Evolutionary conservation across 208 protist species (phyloP).

Genomic region (Leishmania tarentolae): DNA sequence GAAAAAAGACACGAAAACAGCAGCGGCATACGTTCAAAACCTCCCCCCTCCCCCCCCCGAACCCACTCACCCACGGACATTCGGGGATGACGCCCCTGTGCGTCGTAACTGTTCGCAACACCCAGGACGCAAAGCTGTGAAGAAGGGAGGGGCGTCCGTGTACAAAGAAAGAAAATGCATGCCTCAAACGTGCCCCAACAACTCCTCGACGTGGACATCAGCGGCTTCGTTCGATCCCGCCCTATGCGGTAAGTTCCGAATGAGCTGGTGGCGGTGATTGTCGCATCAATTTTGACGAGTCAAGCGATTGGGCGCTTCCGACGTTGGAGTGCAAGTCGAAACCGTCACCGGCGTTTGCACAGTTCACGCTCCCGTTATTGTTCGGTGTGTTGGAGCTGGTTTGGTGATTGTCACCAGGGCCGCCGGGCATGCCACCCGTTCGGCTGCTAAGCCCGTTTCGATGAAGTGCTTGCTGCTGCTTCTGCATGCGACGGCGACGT

Average conservation of each 20-base stretch:
- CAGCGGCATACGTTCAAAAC: neutral
- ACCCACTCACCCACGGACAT: too few species aligned
- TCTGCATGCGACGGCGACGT: slow-evolving; percentile 30
- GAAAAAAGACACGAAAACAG: neutral
- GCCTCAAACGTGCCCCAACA: neutral
- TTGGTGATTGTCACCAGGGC: slow-evolving; percentile 2
- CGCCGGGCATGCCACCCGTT: neutral
- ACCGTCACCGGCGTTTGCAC: slow-evolving; percentile 2
- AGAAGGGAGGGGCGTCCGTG: neutral
- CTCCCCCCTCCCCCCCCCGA: too few species aligned
- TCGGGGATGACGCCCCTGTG: neutral
- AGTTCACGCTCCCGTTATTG: neutral
- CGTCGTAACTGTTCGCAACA: neutral
- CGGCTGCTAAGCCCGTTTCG: slow-evolving; percentile 9
- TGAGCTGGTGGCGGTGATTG: slow-evolving; percentile 5
- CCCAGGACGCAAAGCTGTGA: neutral
- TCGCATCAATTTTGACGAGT: slow-evolving; percentile 25
- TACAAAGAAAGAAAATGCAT: neutral
- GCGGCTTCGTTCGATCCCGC: neutral
- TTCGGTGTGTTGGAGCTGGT: slow-evolving; percentile 7
- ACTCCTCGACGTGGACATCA: neutral
- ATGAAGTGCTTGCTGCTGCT: slow-evolving; percentile 30
- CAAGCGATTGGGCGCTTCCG: slow-evolving; percentile 23
- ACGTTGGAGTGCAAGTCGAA: slow-evolving; percentile 33
- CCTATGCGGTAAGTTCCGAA: slow-evolving; percentile 7